Evolutionary conservation across 2,329 filamentous ascomycete genomes (phyloP).

Genomic region (Apiospora saccharicola): DNA sequence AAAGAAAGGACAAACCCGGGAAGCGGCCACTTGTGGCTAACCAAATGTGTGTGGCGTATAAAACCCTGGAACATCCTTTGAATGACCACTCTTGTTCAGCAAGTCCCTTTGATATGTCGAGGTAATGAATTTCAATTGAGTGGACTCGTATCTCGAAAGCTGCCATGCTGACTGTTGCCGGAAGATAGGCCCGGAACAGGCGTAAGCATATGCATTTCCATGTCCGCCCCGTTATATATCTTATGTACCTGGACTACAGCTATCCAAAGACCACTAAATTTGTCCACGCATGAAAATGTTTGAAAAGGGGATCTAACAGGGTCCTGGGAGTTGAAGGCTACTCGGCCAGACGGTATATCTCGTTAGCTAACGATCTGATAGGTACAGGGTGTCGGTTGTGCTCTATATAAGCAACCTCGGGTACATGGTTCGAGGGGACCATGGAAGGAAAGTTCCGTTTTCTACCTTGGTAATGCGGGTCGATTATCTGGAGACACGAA

Average conservation of each 20-base stretch:
- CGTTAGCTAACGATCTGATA: too few species aligned
- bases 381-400: too few species aligned
- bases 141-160: not conserved
- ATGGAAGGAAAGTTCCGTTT: not conserved
- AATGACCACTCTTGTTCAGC: not conserved
- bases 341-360: too few species aligned
- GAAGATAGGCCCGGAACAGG: not conserved
- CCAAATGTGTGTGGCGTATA: not conserved
- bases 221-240: not conserved
- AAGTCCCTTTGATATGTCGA: too few species aligned
- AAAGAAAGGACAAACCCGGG: not conserved
- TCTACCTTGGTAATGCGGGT: not conserved
- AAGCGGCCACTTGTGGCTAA: constrained; percentile 2
- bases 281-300: too few species aligned
- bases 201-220: not conserved
- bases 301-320: too few species aligned
- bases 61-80: not conserved
- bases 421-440: too few species aligned
- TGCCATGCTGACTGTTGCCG: not conserved
- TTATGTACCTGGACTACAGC: too few species aligned
- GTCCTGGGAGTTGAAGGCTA: too few species aligned
- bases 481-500: not conserved
- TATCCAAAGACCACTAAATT: too few species aligned
- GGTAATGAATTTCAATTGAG: not conserved
- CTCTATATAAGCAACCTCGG: too few species aligned